These are phyloP conservation scores for Heimioporus sp. DNA, from an alignment of 768 basidiomycete genomes.

Conservation along the genomic window DNA sequence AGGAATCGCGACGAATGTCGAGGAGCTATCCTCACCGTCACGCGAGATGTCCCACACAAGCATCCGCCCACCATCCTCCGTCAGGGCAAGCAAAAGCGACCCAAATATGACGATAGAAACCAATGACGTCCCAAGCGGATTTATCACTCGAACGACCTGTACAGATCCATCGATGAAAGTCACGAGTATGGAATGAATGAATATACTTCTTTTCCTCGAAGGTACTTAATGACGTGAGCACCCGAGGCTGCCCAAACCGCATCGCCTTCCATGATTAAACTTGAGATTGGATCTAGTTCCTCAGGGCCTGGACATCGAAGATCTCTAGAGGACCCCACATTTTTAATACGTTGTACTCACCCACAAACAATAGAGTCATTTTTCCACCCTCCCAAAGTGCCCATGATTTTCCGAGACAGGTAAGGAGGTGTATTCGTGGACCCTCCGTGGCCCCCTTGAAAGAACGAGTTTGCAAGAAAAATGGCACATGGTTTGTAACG, in stretches of 20 bases:
- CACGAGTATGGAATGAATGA: background rate
- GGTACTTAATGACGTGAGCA: conserved; percentile 66
- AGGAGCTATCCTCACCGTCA: conserved; percentile 45
- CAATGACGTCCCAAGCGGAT: conserved; percentile 61
- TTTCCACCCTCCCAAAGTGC: conserved; percentile 95
- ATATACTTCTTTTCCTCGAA: conserved; percentile 83
- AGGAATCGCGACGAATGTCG: conserved; percentile 2
- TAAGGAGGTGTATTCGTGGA: conserved; percentile 80
- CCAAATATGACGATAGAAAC: conserved; percentile 78
- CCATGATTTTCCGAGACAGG: conserved; percentile 88
- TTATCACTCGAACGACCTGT: conserved; percentile 53
- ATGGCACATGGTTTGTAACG: conserved; percentile 88
- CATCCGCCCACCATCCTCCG: conserved; percentile 75
- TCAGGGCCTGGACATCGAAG: conserved; percentile 67
- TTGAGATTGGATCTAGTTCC: conserved; percentile 65
- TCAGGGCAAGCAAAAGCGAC: conserved; percentile 72
- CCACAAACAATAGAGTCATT: conserved; percentile 91
- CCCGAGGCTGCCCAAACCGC: conserved; percentile 82
- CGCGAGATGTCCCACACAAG: conserved; percentile 70
- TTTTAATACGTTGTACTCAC: conserved; percentile 44
- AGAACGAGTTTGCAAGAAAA: conserved; percentile 81
- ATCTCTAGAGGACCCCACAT: background rate
- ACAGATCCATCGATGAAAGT: conserved; percentile 4
- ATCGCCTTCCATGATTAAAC: conserved; percentile 80
- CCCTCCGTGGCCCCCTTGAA: conserved; percentile 83